Evolutionary conservation across 192 early-diverging fungal genomes (phyloP).

Genomic region (Entrophospora sp.): DNA sequence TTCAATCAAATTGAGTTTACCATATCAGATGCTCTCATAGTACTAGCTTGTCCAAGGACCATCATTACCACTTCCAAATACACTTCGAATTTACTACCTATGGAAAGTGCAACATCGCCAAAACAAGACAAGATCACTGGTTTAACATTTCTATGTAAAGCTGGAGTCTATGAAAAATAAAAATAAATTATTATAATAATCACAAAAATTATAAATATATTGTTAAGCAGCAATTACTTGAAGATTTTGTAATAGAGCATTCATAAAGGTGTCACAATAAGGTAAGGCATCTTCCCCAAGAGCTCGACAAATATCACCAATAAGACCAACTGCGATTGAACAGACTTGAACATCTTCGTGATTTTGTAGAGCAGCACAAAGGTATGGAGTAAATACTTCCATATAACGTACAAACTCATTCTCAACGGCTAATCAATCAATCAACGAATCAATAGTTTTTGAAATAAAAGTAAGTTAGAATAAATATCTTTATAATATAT

Average conservation of each 20-base stretch:
- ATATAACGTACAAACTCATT: constrained; percentile 81
- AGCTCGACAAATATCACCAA: constrained; percentile 93
- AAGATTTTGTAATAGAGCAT: constrained; percentile 67
- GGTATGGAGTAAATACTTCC: constrained; percentile 74
- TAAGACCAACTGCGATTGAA: constrained; percentile 88
- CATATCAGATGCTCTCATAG: constrained; percentile 44
- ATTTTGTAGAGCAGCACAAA: constrained; percentile 77
- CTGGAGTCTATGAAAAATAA: constrained; percentile 39
- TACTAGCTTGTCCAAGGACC: constrained; percentile 78
- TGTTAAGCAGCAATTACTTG: constrained; percentile 37
- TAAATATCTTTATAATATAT: not conserved
- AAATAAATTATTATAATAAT: no score
- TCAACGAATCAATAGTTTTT: no score
- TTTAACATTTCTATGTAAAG: constrained; percentile 79
- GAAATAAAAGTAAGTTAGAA: not conserved
- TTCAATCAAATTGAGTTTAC: not conserved
- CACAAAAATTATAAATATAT: not conserved
- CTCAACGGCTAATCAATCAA: constrained; percentile 80
- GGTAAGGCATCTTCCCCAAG: constrained; percentile 63
- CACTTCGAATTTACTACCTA: constrained; percentile 73
- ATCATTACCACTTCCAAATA: constrained; percentile 79
- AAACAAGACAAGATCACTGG: constrained; percentile 91
- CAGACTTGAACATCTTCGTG: constrained; percentile 89
- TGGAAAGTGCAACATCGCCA: constrained; percentile 96
- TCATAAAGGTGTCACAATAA: constrained; percentile 87